Evolutionary conservation across 352 stramenopile genomes (phyloP), one percentile per base, ranked within the genome.

Genomic region (Saprolegnia diclina): DNA sequence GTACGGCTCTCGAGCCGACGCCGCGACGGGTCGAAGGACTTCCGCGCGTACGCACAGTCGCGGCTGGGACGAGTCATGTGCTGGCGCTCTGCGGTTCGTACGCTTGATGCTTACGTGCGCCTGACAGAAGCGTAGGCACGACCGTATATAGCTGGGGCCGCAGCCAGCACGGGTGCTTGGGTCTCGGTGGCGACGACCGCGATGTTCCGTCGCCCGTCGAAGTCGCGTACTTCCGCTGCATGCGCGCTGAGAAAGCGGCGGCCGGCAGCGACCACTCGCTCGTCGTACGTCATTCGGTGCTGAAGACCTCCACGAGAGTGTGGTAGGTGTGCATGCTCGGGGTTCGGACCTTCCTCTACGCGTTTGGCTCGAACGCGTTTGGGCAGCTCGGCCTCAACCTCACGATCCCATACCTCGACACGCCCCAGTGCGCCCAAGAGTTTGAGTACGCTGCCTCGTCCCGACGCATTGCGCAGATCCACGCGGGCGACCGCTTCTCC

Each of bases 191-290:
- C 57, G 74, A 61, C 40, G 73, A 53, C 46, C 48, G 63, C 22
- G 74, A 71, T 18, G 53, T 69, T 11, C 4, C 42, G 1, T 32
- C 63, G 9, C 85, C 83, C 1, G 54, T 67, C 0, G 83, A 91
- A 65, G 79, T 81, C 10, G 26, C 53, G 1, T 93, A 82, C 63
- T 93, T 93, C 52, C 76, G 82, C 24, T 81, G 82, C 0, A 75
- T 93, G 26, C 73, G 79, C 4, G 66, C 83, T 0, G 67, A 38
- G 4, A 76, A 74, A n/a, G 75, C 79, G 1, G 76, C 82, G 10
- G 80, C 78, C 11, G 85, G 85, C 44, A 71, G 73, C 1, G 82
- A 91, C 62, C 85, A 91, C 64, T 89, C 83, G 21, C 67, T 91
- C 0, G 81, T 91, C 18, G 63, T 69, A 69, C n/a, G 32, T 32